Evolutionary conservation across 2,329 filamentous ascomycete genomes (phyloP), one percentile per base, ranked within the genome.

Genomic region (Fusarium devonianum): DNA sequence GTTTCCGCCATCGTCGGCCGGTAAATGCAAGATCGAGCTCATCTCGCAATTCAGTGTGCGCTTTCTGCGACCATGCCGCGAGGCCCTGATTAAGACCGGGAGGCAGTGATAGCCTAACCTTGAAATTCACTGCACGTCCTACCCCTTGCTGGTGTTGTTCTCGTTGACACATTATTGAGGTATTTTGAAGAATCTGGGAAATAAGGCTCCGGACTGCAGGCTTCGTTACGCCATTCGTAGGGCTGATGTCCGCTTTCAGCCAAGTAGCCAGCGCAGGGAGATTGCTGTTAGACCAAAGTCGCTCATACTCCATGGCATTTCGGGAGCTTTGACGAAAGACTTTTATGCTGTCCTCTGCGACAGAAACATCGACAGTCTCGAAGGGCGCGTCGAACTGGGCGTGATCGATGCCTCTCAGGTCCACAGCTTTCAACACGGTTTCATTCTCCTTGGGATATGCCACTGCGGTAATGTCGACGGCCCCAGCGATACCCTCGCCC

Each of bases 31-130:
- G 74, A 58, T 93, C 88, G 2, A 97, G 82, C 61, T 92, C 83
- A 39, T 88, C 82, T 55, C 91, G 89, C 7, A 97, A 80, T 71
- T 97, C 93, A 1, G 85, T 81, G 67, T 97, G 93, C 0, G 90
- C 90, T 16, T 78, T 77, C 64, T 93, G 86, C 0, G 92, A 86
- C 91, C 92, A 97, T 4, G 75, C 71, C 1, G 83, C 77, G 1
- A 96, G 81, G 1, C 78, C 79, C 3, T 71, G 68, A 32, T 83
- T 76, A n/a, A 96, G 75, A 4, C 64, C 74, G 6, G 50, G 34
- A 77, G 68, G 7, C 77, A 72, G 2, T 74, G 65, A 7, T 70
- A 56, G 1, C 63, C 18, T 32, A 4, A 13, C n/a, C 1, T 39
- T 12, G 3, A 37, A 9, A 5, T 62, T 65, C 13, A n/a, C 62